phyloP scores from a whole-genome alignment of 768 basidiomycete genomes.

The Calocybe gangraenosa region DNA sequence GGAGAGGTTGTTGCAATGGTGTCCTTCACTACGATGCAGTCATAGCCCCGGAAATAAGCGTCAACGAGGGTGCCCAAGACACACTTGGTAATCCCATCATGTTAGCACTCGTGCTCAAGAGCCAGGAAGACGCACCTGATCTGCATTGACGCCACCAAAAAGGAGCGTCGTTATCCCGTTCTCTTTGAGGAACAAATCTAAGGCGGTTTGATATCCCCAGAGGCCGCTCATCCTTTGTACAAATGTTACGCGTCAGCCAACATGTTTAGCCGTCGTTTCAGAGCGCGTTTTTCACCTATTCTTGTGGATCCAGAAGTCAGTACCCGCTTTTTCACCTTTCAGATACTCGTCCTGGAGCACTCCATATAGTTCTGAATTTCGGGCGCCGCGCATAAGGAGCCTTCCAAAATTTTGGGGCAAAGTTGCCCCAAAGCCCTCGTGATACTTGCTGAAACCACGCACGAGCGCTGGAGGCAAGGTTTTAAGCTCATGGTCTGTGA shows the following conservation, averaged over 20 bases:
- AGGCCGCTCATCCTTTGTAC: conserved; percentile 54
- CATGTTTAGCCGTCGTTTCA: not conserved
- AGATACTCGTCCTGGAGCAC: conserved; percentile 54
- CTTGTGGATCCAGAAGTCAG: conserved; percentile 72
- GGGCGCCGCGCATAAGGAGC: conserved; percentile 52
- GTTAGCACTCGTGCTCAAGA: not conserved
- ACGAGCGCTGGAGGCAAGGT: conserved; percentile 58
- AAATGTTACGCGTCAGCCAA: not conserved
- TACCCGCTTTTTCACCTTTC: conserved; percentile 47
- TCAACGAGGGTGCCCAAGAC: conserved; percentile 62
- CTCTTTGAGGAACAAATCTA: conserved; percentile 61
- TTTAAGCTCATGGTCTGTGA: conserved; percentile 58
- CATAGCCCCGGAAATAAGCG: conserved; percentile 62
- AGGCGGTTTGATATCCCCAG: conserved; percentile 59
- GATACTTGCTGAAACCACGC: conserved; percentile 49
- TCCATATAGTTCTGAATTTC: conserved; percentile 60
- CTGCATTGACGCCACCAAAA: conserved; percentile 64
- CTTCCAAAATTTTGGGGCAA: conserved; percentile 52
- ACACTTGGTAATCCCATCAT: conserved; percentile 35
- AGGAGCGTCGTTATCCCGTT: conserved; percentile 59
- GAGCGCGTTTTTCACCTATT: conserved; percentile 40
- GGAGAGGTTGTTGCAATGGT: conserved; percentile 63
- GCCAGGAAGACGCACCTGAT: conserved; percentile 41
- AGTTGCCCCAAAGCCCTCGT: conserved; percentile 50
- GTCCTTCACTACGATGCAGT: conserved; percentile 55